phyloP scores from a whole-genome alignment of 2,329 filamentous ascomycete species.

The Monosporascus ibericus region DNA sequence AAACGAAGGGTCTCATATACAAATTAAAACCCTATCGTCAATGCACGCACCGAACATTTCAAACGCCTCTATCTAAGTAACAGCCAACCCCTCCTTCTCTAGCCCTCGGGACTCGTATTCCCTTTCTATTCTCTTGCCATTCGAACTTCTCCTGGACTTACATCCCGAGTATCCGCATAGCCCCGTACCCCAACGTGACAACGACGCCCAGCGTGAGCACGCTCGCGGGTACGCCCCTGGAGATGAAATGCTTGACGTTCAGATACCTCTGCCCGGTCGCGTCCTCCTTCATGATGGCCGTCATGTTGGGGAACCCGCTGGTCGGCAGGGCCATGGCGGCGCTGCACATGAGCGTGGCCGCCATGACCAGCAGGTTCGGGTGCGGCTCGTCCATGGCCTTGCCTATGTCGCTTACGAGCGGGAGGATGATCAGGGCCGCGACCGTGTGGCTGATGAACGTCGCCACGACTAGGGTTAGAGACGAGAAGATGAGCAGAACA shows the following conservation, averaged over 20 bases:
- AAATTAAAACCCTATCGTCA: neutral
- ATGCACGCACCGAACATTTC: neutral
- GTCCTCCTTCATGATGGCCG: slow-evolving; percentile 99
- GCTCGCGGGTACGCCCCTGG: slow-evolving; percentile 82
- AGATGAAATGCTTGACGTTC: slow-evolving; percentile 89
- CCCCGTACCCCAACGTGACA: slow-evolving; percentile 81
- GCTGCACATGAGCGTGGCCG: slow-evolving; percentile 88
- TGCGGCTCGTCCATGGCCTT: slow-evolving; percentile 80
- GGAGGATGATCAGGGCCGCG: slow-evolving; percentile 88
- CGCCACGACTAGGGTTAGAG: slow-evolving; percentile 81
- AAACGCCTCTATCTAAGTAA: neutral
- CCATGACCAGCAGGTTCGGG: slow-evolving; percentile 94
- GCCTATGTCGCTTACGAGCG: slow-evolving; percentile 83
- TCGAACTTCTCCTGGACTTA: slow-evolving; percentile 4
- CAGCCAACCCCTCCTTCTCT: no score
- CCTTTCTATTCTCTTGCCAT: no score
- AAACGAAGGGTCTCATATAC: no score
- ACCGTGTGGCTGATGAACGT: slow-evolving; percentile 98
- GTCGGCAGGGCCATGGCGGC: slow-evolving; percentile 97
- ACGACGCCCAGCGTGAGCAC: slow-evolving; percentile 76
- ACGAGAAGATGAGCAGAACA: slow-evolving; percentile 78
- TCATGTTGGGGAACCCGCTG: slow-evolving; percentile 98
- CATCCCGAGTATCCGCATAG: slow-evolving; percentile 62
- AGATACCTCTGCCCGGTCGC: slow-evolving; percentile 88
- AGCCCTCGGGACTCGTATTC: no score